Conservation (phyloP, 108 stramenopile species). For the Nitzschia palea region DNA sequence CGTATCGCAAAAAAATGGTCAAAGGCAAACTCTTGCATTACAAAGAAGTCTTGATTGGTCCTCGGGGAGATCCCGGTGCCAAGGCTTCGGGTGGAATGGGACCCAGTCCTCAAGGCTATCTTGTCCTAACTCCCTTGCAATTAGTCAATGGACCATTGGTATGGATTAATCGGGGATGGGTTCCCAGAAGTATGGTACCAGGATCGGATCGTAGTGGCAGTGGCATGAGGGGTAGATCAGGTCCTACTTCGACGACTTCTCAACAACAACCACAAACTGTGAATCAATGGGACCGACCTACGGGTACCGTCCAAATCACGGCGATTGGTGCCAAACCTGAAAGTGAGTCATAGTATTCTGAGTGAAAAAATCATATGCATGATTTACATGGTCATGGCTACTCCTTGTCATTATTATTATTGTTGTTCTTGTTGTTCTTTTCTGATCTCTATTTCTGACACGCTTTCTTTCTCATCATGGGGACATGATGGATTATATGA, state of each 20-base stretch:
- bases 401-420: too few species aligned
- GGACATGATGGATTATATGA: too few species aligned
- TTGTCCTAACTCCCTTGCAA: conserved; percentile 73
- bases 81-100: conserved; percentile 46
- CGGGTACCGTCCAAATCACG: conserved; percentile 37
- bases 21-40: conserved; percentile 57
- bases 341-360: too few species aligned
- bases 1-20: conserved; percentile 53
- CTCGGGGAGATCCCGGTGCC: conserved; percentile 67
- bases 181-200: conserved; percentile 61
- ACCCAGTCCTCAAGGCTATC: conserved; percentile 76
- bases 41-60: conserved; percentile 76
- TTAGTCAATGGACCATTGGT: conserved; percentile 39
- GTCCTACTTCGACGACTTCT: not conserved
- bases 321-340: conserved; percentile 58
- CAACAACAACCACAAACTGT: not conserved
- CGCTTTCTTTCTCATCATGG: too few species aligned
- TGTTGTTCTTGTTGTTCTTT: too few species aligned
- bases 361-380: too few species aligned
- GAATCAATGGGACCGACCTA: conserved; percentile 53
- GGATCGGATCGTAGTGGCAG: conserved; percentile 8
- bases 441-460: too few species aligned
- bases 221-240: not conserved
- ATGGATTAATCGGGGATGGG: conserved; percentile 89
- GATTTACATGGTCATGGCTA: too few species aligned